phyloP scores from a whole-genome alignment of 1,284 basidiomycete species.

The Takashimella koratensis region DNA sequence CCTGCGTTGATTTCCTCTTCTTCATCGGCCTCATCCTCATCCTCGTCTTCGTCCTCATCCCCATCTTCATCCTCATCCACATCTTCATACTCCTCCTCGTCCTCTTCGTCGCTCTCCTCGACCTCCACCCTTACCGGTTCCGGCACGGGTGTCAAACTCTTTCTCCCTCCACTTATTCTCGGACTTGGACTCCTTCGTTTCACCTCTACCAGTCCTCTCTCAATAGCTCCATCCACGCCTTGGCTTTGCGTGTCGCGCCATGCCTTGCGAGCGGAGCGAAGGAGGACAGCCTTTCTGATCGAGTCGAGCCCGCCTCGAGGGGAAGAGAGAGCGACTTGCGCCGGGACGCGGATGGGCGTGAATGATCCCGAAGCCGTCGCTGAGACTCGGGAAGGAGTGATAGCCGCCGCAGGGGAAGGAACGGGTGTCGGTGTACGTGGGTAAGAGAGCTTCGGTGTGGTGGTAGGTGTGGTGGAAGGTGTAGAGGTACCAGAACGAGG shows the following conservation, averaged over 20 bases:
- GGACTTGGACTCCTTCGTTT: conserved; percentile 34
- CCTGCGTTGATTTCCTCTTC: conserved; percentile 2
- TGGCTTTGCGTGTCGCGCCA: conserved; percentile 33
- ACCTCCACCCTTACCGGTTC: conserved; percentile 1
- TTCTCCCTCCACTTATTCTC: conserved; percentile 12
- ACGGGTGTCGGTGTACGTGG: no score
- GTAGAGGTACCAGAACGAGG: no score
- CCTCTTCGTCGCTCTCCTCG: conserved; percentile 8
- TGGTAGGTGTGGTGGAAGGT: no score
- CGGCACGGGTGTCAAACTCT: conserved; percentile 18
- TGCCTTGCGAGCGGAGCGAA: conserved; percentile 42
- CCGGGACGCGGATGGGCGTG: conserved; percentile 14
- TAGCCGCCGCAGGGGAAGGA: no score
- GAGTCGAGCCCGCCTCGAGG: conserved; percentile 32
- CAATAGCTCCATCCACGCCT: conserved; percentile 37
- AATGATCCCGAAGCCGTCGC: no score
- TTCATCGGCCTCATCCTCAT: conserved; percentile 6
- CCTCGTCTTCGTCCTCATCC: conserved; percentile 3
- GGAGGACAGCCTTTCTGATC: conserved; percentile 39
- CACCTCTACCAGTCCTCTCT: conserved; percentile 25
- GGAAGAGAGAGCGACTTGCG: conserved; percentile 30
- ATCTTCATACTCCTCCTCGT: conserved; percentile 8
- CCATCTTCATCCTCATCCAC: conserved; percentile 8
- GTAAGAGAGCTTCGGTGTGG: no score
- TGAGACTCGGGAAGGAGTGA: no score